Evolutionary conservation across 2,329 filamentous ascomycete genomes (phyloP), one percentile per base, ranked within the genome.

Genomic region (Calonectria crousiana): DNA sequence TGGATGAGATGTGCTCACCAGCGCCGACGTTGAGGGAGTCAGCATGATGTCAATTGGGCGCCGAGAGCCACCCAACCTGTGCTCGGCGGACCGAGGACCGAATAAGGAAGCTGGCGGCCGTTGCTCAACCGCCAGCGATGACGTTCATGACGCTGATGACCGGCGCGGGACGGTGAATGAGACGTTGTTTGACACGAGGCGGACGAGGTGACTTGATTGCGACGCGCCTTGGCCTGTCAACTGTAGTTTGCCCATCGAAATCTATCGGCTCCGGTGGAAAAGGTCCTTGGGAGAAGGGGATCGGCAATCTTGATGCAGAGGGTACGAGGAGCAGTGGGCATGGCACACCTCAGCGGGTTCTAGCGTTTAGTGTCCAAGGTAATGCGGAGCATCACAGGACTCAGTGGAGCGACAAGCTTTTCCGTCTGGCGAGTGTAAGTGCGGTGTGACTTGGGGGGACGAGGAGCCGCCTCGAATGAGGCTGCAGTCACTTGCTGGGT

Each of bases 31-130:
- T 64, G 49, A 44, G 36, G 32, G 66, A 77, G 73, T 74, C 76
- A 78, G 71, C 74, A 76, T 80, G 78, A 80, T 78, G 74, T 79
- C 77, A 80, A 78, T 72, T 71, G 71, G 74, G 73, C 62, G 74
- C 74, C 60, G 74, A 75, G 74, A 51, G 74, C 73, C 74, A 67
- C 77, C 74, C 62, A 44, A 67, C 34, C 68, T 53, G 56, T 67
- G 20, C 73, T 78, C 77, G 77, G 76, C 72, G 67, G 51, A 44
- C 49, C 64, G 58, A 69, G 69, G 30, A 68, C 71, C 76, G 77
- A 80, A 75, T 78, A 74, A 77, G 76, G 67, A 77, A 75, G 69
- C 68, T 70, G 58, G 68, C 69, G 60, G 58, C 66, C 72, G 72
- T 69, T 68, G 74, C 51, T 64, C 67, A 41, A 58, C 49, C 34